phyloP scores from a whole-genome alignment of 306 rosid genomes.

The Castanopsis chinensis region DNA sequence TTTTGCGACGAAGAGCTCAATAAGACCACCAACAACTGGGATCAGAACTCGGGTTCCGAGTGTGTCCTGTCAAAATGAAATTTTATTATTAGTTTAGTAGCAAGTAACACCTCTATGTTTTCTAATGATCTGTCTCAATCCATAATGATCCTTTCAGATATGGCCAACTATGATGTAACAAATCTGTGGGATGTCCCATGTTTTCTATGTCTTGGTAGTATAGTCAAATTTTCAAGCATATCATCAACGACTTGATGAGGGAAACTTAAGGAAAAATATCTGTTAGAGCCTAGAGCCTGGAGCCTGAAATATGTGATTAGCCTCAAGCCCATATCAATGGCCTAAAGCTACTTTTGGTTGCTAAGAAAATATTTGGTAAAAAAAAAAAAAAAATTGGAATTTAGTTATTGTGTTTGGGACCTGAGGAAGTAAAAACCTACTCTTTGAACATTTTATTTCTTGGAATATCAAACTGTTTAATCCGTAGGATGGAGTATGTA shows the following conservation, averaged over 20 bases:
- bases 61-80: constrained; percentile 41
- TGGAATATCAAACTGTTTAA: not conserved
- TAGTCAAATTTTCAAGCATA: not conserved
- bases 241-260: not conserved
- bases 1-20: constrained; percentile 66
- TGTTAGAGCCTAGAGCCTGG: constrained; percentile 11
- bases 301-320: not conserved
- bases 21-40: constrained; percentile 65
- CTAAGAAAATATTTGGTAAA: not conserved
- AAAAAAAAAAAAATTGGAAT: not conserved
- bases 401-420: not conserved
- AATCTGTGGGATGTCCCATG: not conserved
- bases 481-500: not conserved
- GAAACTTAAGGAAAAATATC: not conserved
- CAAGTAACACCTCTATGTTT: not conserved
- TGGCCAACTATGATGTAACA: not conserved
- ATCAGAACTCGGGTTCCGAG: constrained; percentile 67
- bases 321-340: not conserved
- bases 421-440: not conserved
- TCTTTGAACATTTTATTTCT: not conserved
- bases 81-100: not conserved
- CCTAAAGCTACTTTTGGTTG: not conserved
- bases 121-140: not conserved
- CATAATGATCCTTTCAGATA: constrained; percentile 4
- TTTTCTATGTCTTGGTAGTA: not conserved